These are phyloP conservation scores for Didymella glomerata DNA, from an alignment of 2,329 filamentous ascomycete genomes.

Conservation along the genomic window DNA sequence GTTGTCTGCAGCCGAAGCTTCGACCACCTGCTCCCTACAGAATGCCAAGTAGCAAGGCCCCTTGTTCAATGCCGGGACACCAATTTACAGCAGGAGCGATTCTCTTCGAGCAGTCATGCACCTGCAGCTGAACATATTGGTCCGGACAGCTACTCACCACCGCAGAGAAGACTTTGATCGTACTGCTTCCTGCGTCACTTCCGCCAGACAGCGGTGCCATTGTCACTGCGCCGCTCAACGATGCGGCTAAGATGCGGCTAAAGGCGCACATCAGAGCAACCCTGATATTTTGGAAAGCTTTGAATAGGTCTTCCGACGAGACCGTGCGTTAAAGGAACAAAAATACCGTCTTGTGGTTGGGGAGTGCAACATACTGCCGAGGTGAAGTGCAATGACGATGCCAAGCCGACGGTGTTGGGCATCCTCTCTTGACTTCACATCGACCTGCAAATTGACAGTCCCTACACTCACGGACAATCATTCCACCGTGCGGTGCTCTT, in stretches of 20 bases:
- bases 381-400: background rate
- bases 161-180: background rate
- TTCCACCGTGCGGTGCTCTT: background rate
- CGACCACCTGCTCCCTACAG: background rate
- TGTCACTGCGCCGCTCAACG: background rate
- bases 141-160: background rate
- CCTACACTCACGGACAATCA: background rate
- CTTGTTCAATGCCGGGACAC: background rate
- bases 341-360: background rate
- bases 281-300: background rate
- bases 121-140: background rate
- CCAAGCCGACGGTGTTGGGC: background rate
- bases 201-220: background rate
- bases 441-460: background rate
- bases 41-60: background rate
- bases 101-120: background rate
- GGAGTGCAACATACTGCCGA: background rate
- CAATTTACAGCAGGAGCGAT: background rate
- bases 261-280: background rate
- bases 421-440: background rate
- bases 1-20: background rate
- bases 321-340: background rate
- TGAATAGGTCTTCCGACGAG: background rate
- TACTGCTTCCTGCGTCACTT: background rate
- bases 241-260: no score